Evolutionary conservation across 345 rosid species (phyloP).

Genomic region (Moringa oleifera): DNA sequence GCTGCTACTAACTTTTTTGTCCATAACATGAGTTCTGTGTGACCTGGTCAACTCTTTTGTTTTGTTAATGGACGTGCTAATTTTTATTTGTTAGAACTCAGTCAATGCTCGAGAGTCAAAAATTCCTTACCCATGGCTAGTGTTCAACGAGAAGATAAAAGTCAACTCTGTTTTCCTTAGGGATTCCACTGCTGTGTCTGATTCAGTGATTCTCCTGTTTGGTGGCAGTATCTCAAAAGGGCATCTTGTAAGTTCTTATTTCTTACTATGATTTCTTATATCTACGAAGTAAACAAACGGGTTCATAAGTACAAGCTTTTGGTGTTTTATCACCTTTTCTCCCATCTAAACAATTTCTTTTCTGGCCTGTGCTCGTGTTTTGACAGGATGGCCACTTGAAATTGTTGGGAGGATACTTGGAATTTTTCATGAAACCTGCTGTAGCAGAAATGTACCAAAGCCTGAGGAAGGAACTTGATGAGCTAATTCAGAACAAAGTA

Average conservation of each 20-base stretch:
- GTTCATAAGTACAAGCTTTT: too few species aligned
- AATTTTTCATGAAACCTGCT: constrained; percentile 72
- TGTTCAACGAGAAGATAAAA: constrained; percentile 91
- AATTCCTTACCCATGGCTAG: constrained; percentile 88
- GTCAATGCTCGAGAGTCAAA: constrained; percentile 68
- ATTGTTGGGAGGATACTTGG: constrained; percentile 90
- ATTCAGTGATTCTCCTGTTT: constrained; percentile 74
- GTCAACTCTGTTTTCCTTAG: constrained; percentile 84
- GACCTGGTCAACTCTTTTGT: background rate
- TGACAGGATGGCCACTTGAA: constrained; percentile 83
- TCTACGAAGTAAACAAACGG: background rate
- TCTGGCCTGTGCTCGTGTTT: constrained; percentile 1
- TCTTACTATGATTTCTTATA: constrained; percentile 11
- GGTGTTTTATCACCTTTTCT: background rate
- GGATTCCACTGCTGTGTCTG: constrained; percentile 92
- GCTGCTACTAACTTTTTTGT: background rate
- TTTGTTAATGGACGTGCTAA: constrained; percentile 13
- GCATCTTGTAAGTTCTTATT: constrained; percentile 37
- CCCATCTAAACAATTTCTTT: background rate
- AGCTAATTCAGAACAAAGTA: constrained; percentile 70
- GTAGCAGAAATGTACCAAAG: constrained; percentile 54
- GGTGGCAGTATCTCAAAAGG: constrained; percentile 77
- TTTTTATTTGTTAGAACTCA: constrained; percentile 54
- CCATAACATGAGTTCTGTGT: constrained; percentile 1
- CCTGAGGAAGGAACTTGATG: constrained; percentile 78